These are phyloP conservation scores for Calonectria pseudoreteaudii DNA, from an alignment of 2,329 filamentous ascomycete species.

Conservation along the genomic window DNA sequence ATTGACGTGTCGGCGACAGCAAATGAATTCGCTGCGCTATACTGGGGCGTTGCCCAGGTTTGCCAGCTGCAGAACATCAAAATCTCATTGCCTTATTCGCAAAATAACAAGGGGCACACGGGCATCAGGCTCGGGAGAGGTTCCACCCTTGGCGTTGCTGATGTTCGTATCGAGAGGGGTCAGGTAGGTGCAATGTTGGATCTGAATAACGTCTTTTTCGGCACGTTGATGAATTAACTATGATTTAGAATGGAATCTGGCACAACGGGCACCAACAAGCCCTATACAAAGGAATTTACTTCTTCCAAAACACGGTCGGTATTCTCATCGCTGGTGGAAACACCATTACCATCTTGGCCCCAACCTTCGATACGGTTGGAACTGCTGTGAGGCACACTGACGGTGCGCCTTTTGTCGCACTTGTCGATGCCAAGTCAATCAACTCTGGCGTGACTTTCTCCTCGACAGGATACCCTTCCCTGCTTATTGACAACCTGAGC, in stretches of 20 bases:
- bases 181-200: not conserved
- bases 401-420: not conserved
- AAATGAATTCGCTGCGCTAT: conserved; percentile 53
- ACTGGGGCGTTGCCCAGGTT: conserved; percentile 59
- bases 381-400: not conserved
- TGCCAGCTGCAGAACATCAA: conserved; percentile 57
- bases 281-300: not conserved
- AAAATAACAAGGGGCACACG: conserved; percentile 52
- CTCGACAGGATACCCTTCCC: not conserved
- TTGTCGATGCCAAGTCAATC: not conserved
- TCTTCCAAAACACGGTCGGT: not conserved
- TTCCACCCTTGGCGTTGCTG: not conserved
- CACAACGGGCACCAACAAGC: not conserved
- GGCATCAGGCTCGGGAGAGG: conserved; percentile 42
- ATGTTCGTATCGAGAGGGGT: not conserved
- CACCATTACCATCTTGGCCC: not conserved
- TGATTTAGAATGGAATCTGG: not conserved
- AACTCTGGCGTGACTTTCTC: not conserved
- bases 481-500: not conserved
- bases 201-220: not conserved
- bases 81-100: conserved; percentile 53
- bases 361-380: not conserved
- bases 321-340: not conserved
- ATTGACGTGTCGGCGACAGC: conserved; percentile 14
- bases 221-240: not conserved